Base-by-base conservation (phyloP, 1,284 basidiomycete genomes). In the Tetrapyrgos nigripes region DNA sequence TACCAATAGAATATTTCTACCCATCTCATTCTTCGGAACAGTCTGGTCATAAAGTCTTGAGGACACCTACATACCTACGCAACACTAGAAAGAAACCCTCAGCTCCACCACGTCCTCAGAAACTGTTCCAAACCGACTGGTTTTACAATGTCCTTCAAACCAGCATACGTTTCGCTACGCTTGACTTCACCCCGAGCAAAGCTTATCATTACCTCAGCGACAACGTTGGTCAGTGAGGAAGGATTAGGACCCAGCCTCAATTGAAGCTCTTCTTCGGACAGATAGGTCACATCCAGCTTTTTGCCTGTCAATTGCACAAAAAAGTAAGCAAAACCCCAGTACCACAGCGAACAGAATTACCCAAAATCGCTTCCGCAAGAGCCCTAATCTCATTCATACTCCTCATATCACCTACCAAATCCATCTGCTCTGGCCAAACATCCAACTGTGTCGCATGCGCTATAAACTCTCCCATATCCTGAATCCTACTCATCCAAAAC, bases 361-460 rank as follows among this genome's bases (percentile, higher is more conserved):
- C 55, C 10, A 31, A 26, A 21, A 52, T 28, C n/a, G 17, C 14
- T 35, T 53, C 51, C 27, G 43, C 43, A 14, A 53, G 24, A 4
- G 5, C 26, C 23, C 50, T 50, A 13, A 54, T 10, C 21, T 57
- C 50, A 23, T 60, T 56, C 8, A 53, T 28, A 3, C 27, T 60
- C 4, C 28, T 9, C 21, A 26, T 24, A 26, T 56, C 50, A 8
- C 58, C 50, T n/a, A 33, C 50, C 53, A 60, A 56, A 9, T 52
- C 37, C 31, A 43, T 49, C 11, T 56, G 24, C 31, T 60, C 58
- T 8, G 43, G 31, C 58, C 58, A 60, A 4, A 2, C 40, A 33
- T 52, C 50, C 50, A 60, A 33, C 37, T 56, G 54, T 6, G 58
- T 60, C 13, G 40, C 58, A 35, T 49, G 53, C 24, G 58, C 58